A percentile compares a stretch with the other conserved stretches of the same genome.
These are phyloP conservation scores for Byssochlamys sp. DNA, from an alignment of 2,329 filamentous ascomycete genomes.

Conservation along the genomic window DNA sequence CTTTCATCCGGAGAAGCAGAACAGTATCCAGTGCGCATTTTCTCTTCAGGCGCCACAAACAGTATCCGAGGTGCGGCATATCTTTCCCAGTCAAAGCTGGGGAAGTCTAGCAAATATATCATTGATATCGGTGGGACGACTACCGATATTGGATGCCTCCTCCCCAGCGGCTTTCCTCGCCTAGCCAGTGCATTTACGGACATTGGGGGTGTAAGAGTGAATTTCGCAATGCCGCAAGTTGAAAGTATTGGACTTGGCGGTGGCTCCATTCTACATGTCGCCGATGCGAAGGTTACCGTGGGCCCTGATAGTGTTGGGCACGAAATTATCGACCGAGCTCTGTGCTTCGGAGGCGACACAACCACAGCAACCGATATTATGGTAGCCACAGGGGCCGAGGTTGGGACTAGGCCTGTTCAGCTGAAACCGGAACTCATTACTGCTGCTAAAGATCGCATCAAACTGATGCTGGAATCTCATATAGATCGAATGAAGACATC, in stretches of 20 bases:
- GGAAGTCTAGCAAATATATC: slow-evolving; percentile 34
- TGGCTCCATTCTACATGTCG: slow-evolving; percentile 36
- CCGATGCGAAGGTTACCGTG: slow-evolving; percentile 34
- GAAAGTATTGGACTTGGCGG: slow-evolving; percentile 50
- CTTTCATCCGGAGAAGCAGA: slow-evolving; percentile 46
- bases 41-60: slow-evolving; percentile 56
- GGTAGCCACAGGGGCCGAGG: slow-evolving; percentile 23
- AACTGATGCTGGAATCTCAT: slow-evolving; percentile 45
- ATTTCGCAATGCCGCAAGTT: slow-evolving; percentile 51
- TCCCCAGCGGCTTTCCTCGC: slow-evolving; percentile 54
- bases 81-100: slow-evolving; percentile 30
- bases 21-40: slow-evolving; percentile 50
- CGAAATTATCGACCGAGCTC: slow-evolving; percentile 44
- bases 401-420: slow-evolving; percentile 1
- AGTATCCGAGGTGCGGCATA: slow-evolving; percentile 56
- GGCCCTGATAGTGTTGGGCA: slow-evolving; percentile 57
- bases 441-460: slow-evolving; percentile 35
- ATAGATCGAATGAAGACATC: slow-evolving; percentile 57
- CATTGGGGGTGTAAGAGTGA: slow-evolving; percentile 54
- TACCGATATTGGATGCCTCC: slow-evolving; percentile 53
- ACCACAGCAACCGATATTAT: slow-evolving; percentile 53
- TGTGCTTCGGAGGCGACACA: slow-evolving; percentile 48
- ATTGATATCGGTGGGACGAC: slow-evolving; percentile 61
- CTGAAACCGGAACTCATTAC: slow-evolving; percentile 15
- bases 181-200: slow-evolving; percentile 55